phyloP scores from a whole-genome alignment of 108 stramenopile species.

The Fistulifera solaris region DNA sequence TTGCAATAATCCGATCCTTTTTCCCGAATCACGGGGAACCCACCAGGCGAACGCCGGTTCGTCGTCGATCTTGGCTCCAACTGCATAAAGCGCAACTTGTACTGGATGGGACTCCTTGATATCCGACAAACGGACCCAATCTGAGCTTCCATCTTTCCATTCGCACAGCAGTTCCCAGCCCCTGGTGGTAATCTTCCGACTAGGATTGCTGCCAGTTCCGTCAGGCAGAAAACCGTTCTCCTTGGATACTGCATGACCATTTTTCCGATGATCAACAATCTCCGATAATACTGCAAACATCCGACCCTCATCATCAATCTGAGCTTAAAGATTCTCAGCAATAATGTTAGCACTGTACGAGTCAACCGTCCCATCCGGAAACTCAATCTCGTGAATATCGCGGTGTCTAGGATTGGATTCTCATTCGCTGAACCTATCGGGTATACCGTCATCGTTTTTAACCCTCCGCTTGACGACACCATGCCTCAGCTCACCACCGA shows the following conservation, averaged over 20 bases:
- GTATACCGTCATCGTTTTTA: slow-evolving; percentile 20
- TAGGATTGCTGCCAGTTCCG: not conserved
- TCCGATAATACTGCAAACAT: slow-evolving; percentile 9
- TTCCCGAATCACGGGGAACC: slow-evolving; percentile 11
- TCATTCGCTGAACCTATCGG: slow-evolving; percentile 21
- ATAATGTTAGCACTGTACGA: slow-evolving; percentile 30
- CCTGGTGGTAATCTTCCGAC: slow-evolving; percentile 11
- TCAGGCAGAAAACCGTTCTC: slow-evolving; percentile 1
- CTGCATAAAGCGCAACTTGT: slow-evolving; percentile 27
- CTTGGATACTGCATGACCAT: slow-evolving; percentile 13
- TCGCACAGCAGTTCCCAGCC: slow-evolving; percentile 18
- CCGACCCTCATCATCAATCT: slow-evolving; percentile 27
- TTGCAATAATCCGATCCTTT: slow-evolving; percentile 14
- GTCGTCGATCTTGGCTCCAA: not conserved
- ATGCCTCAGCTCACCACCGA: slow-evolving; percentile 6
- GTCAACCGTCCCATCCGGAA: slow-evolving; percentile 22
- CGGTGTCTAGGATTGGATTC: slow-evolving; percentile 32
- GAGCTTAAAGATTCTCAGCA: slow-evolving; percentile 29
- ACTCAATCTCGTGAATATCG: slow-evolving; percentile 23
- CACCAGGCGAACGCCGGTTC: slow-evolving; percentile 35
- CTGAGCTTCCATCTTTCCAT: slow-evolving; percentile 34
- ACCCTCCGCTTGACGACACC: slow-evolving; percentile 15
- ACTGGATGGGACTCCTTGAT: slow-evolving; percentile 26
- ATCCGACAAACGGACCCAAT: slow-evolving; percentile 18
- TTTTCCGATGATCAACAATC: slow-evolving; percentile 24